phyloP scores from a whole-genome alignment of 2,329 filamentous ascomycete species.

The Sclerotinia trifoliorum region DNA sequence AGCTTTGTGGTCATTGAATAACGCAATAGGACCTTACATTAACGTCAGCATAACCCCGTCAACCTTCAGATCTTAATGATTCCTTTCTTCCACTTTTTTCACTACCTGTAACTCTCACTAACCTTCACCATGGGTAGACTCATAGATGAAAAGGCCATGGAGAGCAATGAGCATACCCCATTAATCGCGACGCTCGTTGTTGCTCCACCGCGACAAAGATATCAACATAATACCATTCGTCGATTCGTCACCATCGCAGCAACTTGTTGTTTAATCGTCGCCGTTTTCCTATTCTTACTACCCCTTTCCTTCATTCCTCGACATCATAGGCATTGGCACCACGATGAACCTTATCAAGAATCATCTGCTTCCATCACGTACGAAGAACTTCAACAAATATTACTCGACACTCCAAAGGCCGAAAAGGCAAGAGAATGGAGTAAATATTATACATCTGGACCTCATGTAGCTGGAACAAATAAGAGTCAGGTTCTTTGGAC shows the following conservation, averaged over 20 bases:
- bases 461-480: conserved; percentile 76
- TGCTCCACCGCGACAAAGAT: conserved; percentile 52
- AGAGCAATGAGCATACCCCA: conserved; percentile 55
- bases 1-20: neutral
- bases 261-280: conserved; percentile 51
- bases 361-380: conserved; percentile 41
- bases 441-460: conserved; percentile 72
- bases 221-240: conserved; percentile 59
- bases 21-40: neutral
- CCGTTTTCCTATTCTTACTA: conserved; percentile 45
- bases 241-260: conserved; percentile 65
- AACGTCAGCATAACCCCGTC: neutral
- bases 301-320: conserved; percentile 46
- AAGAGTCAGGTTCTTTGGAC: conserved; percentile 72
- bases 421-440: conserved; percentile 68
- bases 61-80: neutral
- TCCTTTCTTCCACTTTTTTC: neutral
- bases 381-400: conserved; percentile 54
- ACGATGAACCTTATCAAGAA: conserved; percentile 31
- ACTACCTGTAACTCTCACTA: neutral
- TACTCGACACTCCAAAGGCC: conserved; percentile 58
- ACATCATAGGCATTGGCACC: conserved; percentile 39
- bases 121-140: conserved; percentile 17
- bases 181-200: conserved; percentile 63
- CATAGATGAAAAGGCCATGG: conserved; percentile 14